These are phyloP conservation scores for Ailanthus altissimus DNA, from an alignment of 345 rosid genomes.

Conservation along the genomic window DNA sequence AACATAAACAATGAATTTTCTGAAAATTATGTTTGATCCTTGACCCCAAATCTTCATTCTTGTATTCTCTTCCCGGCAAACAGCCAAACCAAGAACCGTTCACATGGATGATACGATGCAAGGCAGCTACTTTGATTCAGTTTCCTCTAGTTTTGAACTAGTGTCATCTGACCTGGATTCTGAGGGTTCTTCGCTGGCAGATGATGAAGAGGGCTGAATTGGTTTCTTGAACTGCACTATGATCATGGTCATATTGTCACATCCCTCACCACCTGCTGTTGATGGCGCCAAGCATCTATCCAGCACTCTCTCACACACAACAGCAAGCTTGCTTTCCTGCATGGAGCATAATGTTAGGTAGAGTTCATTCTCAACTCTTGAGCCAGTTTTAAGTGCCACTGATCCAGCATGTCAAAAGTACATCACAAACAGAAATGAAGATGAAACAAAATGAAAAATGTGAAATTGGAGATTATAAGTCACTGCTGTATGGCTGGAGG, in stretches of 20 bases:
- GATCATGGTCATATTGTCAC: constrained; percentile 99
- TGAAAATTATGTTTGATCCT: not conserved
- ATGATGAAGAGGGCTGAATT: constrained; percentile 23
- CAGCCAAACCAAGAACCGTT: not conserved
- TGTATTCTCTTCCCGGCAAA: constrained; percentile 4
- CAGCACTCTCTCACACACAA: constrained; percentile 77
- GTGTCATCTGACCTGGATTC: constrained; percentile 26
- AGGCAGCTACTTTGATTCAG: constrained; percentile 21
- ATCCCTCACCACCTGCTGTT: constrained; percentile 82
- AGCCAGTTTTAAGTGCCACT: not conserved
- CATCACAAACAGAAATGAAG: no score
- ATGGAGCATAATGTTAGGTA: constrained; percentile 13
- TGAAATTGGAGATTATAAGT: no score
- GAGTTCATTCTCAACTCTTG: not conserved
- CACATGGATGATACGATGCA: not conserved
- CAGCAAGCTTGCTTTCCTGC: constrained; percentile 92
- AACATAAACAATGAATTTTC: constrained; percentile 12
- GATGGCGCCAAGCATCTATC: constrained; percentile 91
- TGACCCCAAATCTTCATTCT: not conserved
- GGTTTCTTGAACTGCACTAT: constrained; percentile 88
- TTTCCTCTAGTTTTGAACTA: constrained; percentile 32
- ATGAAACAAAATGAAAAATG: no score
- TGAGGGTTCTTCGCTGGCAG: constrained; percentile 41
- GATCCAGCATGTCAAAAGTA: no score
- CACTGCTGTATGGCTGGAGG: no score